Evolutionary conservation across 805 yeast species (phyloP).

Genomic region (Zygoascus flipseniorum): DNA sequence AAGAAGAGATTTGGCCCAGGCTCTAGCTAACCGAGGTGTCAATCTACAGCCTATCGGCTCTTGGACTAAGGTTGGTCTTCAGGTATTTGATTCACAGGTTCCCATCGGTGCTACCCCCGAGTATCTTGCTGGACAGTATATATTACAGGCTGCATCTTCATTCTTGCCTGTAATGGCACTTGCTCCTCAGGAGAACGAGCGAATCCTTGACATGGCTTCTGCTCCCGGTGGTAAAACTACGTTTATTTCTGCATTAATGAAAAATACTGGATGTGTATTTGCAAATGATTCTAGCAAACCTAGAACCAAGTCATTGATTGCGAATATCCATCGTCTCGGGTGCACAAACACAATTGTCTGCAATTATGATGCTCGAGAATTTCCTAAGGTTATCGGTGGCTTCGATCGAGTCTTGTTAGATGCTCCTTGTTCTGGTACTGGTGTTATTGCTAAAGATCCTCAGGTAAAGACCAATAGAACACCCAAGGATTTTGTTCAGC

Average conservation of each 20-base stretch:
- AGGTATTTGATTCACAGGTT: slow-evolving; percentile 96
- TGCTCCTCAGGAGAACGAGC: slow-evolving; percentile 94
- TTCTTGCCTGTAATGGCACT: slow-evolving; percentile 96
- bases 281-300: slow-evolving; percentile 97
- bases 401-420: slow-evolving; percentile 90
- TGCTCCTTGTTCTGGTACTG: slow-evolving; percentile 99
- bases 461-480: slow-evolving; percentile 89
- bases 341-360: slow-evolving; percentile 95
- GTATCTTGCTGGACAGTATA: slow-evolving; percentile 95
- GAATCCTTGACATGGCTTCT: slow-evolving; percentile 97
- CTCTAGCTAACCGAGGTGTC: slow-evolving; percentile 92
- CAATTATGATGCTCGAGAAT: slow-evolving; percentile 96
- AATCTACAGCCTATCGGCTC: slow-evolving; percentile 93
- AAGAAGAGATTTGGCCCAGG: slow-evolving; percentile 92
- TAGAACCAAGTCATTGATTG: slow-evolving; percentile 91
- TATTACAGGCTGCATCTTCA: slow-evolving; percentile 96
- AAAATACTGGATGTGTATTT: slow-evolving; percentile 93
- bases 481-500: slow-evolving; percentile 91
- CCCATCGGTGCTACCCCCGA: slow-evolving; percentile 99
- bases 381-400: slow-evolving; percentile 97
- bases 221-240: slow-evolving; percentile 99
- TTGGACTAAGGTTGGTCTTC: slow-evolving; percentile 98
- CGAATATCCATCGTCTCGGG: slow-evolving; percentile 94
- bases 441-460: slow-evolving; percentile 96
- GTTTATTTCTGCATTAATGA: slow-evolving; percentile 90